Evolutionary conservation across 1,139 yeast species (phyloP).

Genomic region (Candida mesenterica): DNA sequence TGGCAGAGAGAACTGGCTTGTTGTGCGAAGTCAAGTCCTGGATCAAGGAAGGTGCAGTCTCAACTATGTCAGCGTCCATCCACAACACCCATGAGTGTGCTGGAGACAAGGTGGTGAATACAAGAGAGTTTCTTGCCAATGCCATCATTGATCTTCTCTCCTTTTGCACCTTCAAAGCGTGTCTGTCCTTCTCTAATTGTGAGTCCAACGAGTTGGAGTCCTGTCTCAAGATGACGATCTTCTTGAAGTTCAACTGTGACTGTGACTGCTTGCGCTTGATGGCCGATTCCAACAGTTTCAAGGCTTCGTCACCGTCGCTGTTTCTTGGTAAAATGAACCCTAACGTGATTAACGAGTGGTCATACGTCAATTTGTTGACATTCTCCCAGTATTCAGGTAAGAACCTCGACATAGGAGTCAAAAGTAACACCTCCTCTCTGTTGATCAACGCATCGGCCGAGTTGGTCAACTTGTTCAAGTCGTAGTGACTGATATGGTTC

Average conservation of each 20-base stretch:
- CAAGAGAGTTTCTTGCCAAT: constrained; percentile 83
- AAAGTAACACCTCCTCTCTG: constrained; percentile 75
- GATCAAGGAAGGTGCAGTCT: constrained; percentile 75
- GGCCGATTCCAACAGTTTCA: constrained; percentile 67
- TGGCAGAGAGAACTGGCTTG: constrained; percentile 85
- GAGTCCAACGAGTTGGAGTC: constrained; percentile 73
- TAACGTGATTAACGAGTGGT: constrained; percentile 77
- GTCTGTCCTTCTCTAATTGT: constrained; percentile 77
- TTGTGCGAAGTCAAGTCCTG: constrained; percentile 88
- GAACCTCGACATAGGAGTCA: constrained; percentile 87
- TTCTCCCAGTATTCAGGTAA: constrained; percentile 87
- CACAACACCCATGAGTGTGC: constrained; percentile 92
- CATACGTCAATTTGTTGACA: constrained; percentile 69
- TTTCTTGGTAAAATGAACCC: constrained; percentile 90
- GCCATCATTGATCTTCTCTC: constrained; percentile 91
- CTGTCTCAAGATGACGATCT: constrained; percentile 85
- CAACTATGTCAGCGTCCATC: constrained; percentile 93
- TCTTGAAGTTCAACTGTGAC: constrained; percentile 62
- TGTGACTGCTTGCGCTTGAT: constrained; percentile 55
- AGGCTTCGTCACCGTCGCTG: constrained; percentile 74
- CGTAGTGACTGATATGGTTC: constrained; percentile 81
- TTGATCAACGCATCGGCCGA: constrained; percentile 68
- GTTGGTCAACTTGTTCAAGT: constrained; percentile 72
- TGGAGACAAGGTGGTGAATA: constrained; percentile 88
- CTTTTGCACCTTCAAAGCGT: constrained; percentile 72